Base-by-base conservation (phyloP, 1,284 basidiomycete genomes). In the Baeospora myosura region DNA sequence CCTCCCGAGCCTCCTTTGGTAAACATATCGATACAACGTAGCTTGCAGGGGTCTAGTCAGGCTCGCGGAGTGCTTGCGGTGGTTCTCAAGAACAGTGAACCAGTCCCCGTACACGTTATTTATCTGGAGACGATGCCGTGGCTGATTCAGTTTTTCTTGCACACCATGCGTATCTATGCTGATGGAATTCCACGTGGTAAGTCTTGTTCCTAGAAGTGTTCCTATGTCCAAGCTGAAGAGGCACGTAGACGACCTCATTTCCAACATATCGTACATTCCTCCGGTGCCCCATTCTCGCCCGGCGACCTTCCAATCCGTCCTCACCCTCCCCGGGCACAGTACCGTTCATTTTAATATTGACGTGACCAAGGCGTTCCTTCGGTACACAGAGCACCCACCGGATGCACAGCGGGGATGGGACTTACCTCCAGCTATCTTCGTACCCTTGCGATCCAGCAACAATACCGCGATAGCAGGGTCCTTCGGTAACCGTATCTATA, bases 341-440 rank as follows among this genome's bases (percentile, higher is more conserved):
- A 81, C 73, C 0, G 57, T 93, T 1, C 66, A 70, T 4, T 63
- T 97, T 40, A 72, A 68, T 12, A 73, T 95, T 57, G 84, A 88
- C 30, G 80, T 93, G 54, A 73, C 76, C 26, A 94, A 94, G 61
- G 76, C 83, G 2, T 95, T 94, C 58, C 69, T 99, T 42, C 80
- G 87, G 38, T 98, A 98, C 60, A 93, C 88, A 12, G 94, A 98
- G 56, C 95, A 98, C 59, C 89, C 87, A 11, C 93, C 95, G 0
- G 95, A 98, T 55, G 91, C 95, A 0, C 89, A 95, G 58, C 74
- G 94, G 29, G 95, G 95, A 0, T 92, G 93, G 76, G 92, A 98
- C 54, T 68, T 98, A 0, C 86, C 90, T 1, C 80, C 88, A 0
- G 91, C 88, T 2, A 75, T 94, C 7, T 64, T 93, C 42, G 71